phyloP scores from a whole-genome alignment of 495 filamentous ascomycete genomes.

The Podospora tetraspora region DNA sequence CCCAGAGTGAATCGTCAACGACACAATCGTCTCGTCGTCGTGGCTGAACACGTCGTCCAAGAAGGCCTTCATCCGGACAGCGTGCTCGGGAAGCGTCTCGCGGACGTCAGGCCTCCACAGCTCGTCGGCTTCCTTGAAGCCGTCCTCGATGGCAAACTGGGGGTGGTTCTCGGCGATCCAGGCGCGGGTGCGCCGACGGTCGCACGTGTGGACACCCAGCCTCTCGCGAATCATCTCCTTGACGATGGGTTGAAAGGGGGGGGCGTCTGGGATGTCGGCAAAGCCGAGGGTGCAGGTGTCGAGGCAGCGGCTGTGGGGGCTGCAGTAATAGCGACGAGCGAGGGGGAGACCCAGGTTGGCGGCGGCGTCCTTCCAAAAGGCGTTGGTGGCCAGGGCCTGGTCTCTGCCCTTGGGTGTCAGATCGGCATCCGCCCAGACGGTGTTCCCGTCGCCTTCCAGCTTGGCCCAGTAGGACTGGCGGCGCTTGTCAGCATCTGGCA shows the following conservation, averaged over 20 bases:
- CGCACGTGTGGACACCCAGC: constrained; percentile 74
- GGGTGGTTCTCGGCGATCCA: constrained; percentile 57
- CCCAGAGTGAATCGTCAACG: constrained; percentile 32
- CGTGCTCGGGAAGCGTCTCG: constrained; percentile 30
- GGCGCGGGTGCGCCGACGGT: constrained; percentile 55
- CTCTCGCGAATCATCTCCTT: constrained; percentile 70
- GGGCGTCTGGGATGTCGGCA: constrained; percentile 33
- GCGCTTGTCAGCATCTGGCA: neutral
- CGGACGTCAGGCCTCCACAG: constrained; percentile 45
- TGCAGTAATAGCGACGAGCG: constrained; percentile 62
- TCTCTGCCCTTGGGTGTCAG: constrained; percentile 55
- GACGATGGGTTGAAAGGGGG: constrained; percentile 56
- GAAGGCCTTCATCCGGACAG: constrained; percentile 19
- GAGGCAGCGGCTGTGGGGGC: constrained; percentile 63
- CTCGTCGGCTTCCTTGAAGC: constrained; percentile 58
- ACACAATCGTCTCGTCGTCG: constrained; percentile 24
- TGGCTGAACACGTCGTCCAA: constrained; percentile 28
- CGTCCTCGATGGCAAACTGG: constrained; percentile 53
- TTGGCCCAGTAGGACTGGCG: constrained; percentile 57
- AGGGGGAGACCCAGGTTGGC: constrained; percentile 51
- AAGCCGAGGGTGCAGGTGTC: constrained; percentile 61
- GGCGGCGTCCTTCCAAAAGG: constrained; percentile 58
- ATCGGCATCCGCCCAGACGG: constrained; percentile 64
- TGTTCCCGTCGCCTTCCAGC: constrained; percentile 60
- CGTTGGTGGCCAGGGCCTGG: constrained; percentile 58